A percentile compares a stretch with the other conserved stretches of the same genome.
phyloP scores from a whole-genome alignment of 148 eudicot species.

The Gaultheria prostrata region DNA sequence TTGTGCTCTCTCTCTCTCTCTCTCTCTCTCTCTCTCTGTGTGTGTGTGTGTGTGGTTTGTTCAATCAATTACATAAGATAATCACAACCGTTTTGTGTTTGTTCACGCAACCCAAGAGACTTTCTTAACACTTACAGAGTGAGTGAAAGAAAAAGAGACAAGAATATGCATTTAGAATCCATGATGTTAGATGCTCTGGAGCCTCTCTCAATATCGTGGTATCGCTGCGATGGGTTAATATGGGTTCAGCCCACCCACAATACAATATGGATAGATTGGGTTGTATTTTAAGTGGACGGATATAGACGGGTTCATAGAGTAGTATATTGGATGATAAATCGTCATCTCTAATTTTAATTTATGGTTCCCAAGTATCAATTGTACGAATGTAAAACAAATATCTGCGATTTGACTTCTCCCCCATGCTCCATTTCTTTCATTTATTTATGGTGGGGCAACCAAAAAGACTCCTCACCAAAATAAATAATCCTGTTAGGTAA shows the following conservation, averaged over 20 bases:
- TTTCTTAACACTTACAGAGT: not conserved
- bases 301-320: too few species aligned
- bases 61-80: too few species aligned
- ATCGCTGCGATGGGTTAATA: too few species aligned
- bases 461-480: constrained; percentile 11
- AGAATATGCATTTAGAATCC: not conserved
- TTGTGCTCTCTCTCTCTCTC: too few species aligned
- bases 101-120: not conserved
- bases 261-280: too few species aligned
- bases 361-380: not conserved
- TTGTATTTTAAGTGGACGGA: too few species aligned
- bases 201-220: not conserved
- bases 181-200: not conserved
- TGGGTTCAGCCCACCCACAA: too few species aligned
- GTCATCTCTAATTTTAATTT: not conserved
- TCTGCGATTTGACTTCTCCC: not conserved
- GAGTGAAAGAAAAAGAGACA: not conserved
- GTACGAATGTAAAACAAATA: not conserved
- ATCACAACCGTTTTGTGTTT: too few species aligned
- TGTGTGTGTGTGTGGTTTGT: too few species aligned
- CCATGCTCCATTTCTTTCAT: not conserved
- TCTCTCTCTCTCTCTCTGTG: too few species aligned
- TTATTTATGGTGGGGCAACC: not conserved
- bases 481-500: not conserved
- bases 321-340: too few species aligned